Base-by-base conservation (phyloP, 1,139 yeast species). In the Arxiozyma heterogenica region DNA sequence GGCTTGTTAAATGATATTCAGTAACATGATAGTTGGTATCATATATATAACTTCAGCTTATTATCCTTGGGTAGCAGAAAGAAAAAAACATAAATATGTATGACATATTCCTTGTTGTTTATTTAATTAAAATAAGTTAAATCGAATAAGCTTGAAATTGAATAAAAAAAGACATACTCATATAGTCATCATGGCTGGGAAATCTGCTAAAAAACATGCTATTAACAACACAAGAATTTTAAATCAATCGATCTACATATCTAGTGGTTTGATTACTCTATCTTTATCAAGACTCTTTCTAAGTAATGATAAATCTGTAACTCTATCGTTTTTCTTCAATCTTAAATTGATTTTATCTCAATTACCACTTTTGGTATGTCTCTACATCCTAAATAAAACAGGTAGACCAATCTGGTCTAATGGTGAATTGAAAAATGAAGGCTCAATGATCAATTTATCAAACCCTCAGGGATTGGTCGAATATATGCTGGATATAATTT, bases 401-500 rank as follows among this genome's bases (percentile, higher is more conserved):
- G 70, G 69, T 3, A 61, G 70, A 53, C 71, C 71, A 1, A 53
- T 45, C 15, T 63, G 58, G 52, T 61, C 56, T 27, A 51, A 57
- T 12, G 44, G 42, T 21, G 43, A 38, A 17, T 18, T 30, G 34
- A 39, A 41, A 48, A 48, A 53, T 58, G 43, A 60, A 57, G 42
- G 61, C 44, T 68, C 68, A 7, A 51, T 48, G 23, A 48, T n/a
- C 12, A 42, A 66, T 52, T 56, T 68, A 38, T 46, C 57, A 27
- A 61, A 63, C 20, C 47, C 57, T 8, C 65, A 64, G 7, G 66
- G 67, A 2, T 55, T 68, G 27, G 58, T 63, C 18, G 68, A 65
- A 50, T 66, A 64, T 54, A 56, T 68, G 60, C n/a, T 66, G 30
- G 71, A 68, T 54, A 25, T 64, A 44, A 52, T 68, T n/a, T 68